Base-by-base conservation (phyloP, 108 stramenopile species). In the Discostella pseudostelligera region DNA sequence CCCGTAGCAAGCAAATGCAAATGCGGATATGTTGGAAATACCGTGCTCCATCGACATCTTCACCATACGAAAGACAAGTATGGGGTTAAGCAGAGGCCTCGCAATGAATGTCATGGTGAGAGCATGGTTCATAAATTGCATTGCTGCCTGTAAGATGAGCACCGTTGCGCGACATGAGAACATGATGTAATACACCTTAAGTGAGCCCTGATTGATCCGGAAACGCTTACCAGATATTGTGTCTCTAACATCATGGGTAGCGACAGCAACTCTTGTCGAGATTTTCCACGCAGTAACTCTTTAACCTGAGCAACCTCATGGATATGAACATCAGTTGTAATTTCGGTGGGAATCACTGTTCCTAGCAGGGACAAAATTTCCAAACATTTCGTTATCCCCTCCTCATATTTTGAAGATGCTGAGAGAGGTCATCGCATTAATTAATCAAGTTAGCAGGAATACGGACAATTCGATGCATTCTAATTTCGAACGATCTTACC, bases 21-120 rank as follows among this genome's bases (percentile, higher is more conserved):
- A 57, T 16, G 74, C 32, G 39, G 72, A 49, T 8, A 71, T 50
- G 32, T 67, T 57, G 26, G 42, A 66, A 0, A 78, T 40, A 17
- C 69, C 64, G 58, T 39, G 39, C 25, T 60, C 28, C 22, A 81
- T 46, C 6, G 81, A 73, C 22, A 81, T 58, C 12, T 69, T 56
- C 32, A 81, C 56, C 81, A 81, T 78, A 13, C 81, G 65, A 43
- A 78, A 70, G 3, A 72, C 53, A 20, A 78, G 14, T 25, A 81
- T 36, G 0, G 76, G 76, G 42, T 63, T 32, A 17, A 78, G 19
- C 8, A 32, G 35, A 11, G 62, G 61, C 22, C 69, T 73, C 4
- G 35, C 10, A 0, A 54, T n/a, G 44, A 54, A 80, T 11, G 69
- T 53, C 40, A 57, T 53, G 6, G 59, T 25, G 9, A 76, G 39